Evolutionary conservation across 2,329 filamentous ascomycete genomes (phyloP).

Genomic region (Fusarium heterosporum): DNA sequence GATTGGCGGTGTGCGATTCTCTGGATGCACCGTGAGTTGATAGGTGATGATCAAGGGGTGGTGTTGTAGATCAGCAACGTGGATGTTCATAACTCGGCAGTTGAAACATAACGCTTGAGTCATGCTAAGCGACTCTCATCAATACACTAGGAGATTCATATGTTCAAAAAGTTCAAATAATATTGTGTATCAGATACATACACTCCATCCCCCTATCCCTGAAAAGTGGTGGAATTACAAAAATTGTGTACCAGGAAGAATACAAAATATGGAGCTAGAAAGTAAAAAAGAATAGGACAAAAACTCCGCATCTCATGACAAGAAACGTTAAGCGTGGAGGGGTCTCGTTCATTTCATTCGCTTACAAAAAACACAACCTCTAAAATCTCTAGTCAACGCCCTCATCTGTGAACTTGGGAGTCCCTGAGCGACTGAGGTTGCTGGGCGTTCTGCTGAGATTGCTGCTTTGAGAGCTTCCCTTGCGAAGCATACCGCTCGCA

Average conservation of each 20-base stretch:
- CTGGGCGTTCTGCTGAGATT: constrained; percentile 19
- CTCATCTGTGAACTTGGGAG: constrained; percentile 47
- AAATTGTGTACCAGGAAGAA: constrained; percentile 26
- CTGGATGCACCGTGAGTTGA: not conserved
- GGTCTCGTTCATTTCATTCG: constrained; percentile 27
- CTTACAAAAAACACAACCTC: constrained; percentile 22
- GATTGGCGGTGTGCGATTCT: constrained; percentile 25
- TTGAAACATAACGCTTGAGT: constrained; percentile 21
- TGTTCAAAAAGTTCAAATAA: not conserved
- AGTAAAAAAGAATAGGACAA: constrained; percentile 21
- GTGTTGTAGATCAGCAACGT: constrained; percentile 26
- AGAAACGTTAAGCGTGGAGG: constrained; percentile 28
- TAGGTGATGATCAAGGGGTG: constrained; percentile 21
- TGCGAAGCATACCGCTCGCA: constrained; percentile 58
- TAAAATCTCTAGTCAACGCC: constrained; percentile 49
- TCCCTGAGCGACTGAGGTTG: constrained; percentile 31
- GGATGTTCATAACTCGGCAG: constrained; percentile 26
- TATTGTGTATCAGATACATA: constrained; percentile 19
- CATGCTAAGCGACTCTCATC: constrained; percentile 4
- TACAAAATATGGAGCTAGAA: constrained; percentile 11
- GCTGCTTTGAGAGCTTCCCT: constrained; percentile 48
- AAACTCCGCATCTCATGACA: constrained; percentile 39
- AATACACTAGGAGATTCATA: constrained; percentile 1
- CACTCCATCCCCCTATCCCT: constrained; percentile 9
- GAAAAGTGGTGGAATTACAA: not conserved